A percentile compares a stretch with the other conserved stretches of the same genome.
Evolutionary conservation across 768 basidiomycete species (phyloP).

Genomic region (Leucocoprinus sp.): DNA sequence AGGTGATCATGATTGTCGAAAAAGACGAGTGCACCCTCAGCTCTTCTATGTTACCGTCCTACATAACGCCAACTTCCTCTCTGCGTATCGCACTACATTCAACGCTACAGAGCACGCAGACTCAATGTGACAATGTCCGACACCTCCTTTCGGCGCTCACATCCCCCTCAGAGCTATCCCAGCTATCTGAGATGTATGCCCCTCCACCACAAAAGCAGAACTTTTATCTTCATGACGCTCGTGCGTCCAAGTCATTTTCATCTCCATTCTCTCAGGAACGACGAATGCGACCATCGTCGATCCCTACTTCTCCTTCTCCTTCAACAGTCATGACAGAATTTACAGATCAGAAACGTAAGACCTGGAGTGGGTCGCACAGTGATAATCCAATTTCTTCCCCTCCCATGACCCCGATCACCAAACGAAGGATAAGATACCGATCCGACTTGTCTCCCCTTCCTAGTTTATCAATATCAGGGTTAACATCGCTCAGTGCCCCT

Average conservation of each 20-base stretch:
- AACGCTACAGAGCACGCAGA: constrained; percentile 66
- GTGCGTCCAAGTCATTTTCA: constrained; percentile 26
- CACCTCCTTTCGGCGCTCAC: constrained; percentile 73
- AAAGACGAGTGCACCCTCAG: constrained; percentile 48
- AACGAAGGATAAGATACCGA: constrained; percentile 39
- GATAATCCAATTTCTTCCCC: constrained; percentile 41
- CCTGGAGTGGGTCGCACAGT: constrained; percentile 54
- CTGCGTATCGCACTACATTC: constrained; percentile 68
- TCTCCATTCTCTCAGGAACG: constrained; percentile 32
- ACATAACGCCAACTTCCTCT: constrained; percentile 43
- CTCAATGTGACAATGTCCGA: constrained; percentile 76
- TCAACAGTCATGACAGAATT: constrained; percentile 18
- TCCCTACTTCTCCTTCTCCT: background rate
- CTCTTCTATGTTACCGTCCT: constrained; percentile 29
- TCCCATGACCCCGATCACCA: constrained; percentile 34
- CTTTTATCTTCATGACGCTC: constrained; percentile 22
- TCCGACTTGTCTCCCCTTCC: constrained; percentile 6
- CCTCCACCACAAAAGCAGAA: constrained; percentile 44
- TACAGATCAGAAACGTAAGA: constrained; percentile 47
- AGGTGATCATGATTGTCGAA: constrained; percentile 58
- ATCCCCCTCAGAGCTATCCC: constrained; percentile 60
- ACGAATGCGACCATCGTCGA: constrained; percentile 20
- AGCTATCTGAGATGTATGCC: constrained; percentile 83
- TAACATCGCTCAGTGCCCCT: constrained; percentile 19
- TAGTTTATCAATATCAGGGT: constrained; percentile 1